Base-by-base conservation (phyloP, 441 rosid genomes). In the Pelargonium cotyledonis region DNA sequence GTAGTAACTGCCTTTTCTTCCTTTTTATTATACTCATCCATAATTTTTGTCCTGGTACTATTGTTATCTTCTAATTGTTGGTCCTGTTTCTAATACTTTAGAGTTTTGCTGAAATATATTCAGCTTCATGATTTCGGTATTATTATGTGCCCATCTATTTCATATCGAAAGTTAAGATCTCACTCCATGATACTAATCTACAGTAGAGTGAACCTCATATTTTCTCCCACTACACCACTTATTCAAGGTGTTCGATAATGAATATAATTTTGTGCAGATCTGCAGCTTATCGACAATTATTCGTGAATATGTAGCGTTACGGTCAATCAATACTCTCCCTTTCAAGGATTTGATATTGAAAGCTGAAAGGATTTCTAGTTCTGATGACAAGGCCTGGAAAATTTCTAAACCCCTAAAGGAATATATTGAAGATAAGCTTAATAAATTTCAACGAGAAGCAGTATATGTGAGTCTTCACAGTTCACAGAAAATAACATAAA, bases 201-300 rank as follows among this genome's bases (percentile, higher is more conserved):
- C 15, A 23, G 23, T 62, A 62, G 14, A 29, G 65, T 62, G n/a
- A 11, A 62, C 11, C 16, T 62, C 26, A 5, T 14, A 31, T 70
- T 65, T 55, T 40, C 4, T 18, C 29, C 62, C 14, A 18, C 63
- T 19, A 19, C 3, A 15, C 10, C 10, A 57, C 63, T 73, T 26
- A 38, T 70, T 65, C 74, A 11, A 40, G n/a, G 16, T 51, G 64
- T 71, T 40, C 19, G 67, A 29, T 70, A 76, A 74, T 47, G 67
- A 55, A 68, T 67, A 60, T 66, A 35, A 65, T 74, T 57, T 66
- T 69, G n/a, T 83, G 79, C 79, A 94, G 98, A 78, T 91, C 65
- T 89, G 98, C 85, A 81, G 95, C 76, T 82, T 94, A 69, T 94
- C 98, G 65, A 94, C 98, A 49, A 91, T 91, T 78, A 78, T 80